Evolutionary conservation across 163 green algal species (phyloP).

Genomic region (Smithsoniella earleae): DNA sequence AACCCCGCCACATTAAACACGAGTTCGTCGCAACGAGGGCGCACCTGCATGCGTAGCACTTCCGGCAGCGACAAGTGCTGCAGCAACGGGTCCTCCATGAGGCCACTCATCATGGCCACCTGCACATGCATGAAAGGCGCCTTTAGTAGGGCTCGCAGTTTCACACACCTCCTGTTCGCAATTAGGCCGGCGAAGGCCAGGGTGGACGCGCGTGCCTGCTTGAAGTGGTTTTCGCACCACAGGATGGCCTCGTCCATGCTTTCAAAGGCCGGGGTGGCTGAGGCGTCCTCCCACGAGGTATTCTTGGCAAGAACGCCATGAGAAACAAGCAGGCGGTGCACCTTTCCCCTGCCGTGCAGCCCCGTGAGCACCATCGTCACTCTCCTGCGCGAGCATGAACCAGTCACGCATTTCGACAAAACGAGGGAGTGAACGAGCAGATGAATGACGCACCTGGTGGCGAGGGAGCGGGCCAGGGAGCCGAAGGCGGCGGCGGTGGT

Average conservation of each 20-base stretch:
- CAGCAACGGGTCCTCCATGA: constrained; percentile 13
- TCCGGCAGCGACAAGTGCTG: neutral
- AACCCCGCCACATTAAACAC: no score
- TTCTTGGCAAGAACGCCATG: constrained; percentile 1
- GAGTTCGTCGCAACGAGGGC: no score
- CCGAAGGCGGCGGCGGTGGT: constrained; percentile 58
- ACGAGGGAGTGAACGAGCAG: neutral
- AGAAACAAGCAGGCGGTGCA: constrained; percentile 5
- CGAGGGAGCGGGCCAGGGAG: constrained; percentile 35
- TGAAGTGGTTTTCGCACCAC: constrained; percentile 31
- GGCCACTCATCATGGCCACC: constrained; percentile 3
- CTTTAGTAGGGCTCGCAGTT: neutral
- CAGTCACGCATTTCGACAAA: neutral
- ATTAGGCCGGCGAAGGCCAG: neutral
- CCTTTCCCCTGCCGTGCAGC: neutral
- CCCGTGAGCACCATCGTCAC: constrained; percentile 39
- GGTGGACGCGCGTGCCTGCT: neutral
- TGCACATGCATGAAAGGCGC: constrained; percentile 17
- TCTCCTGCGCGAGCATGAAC: constrained; percentile 11
- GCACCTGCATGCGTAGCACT: neutral
- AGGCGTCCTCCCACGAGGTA: neutral
- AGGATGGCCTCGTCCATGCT: constrained; percentile 24
- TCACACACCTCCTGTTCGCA: neutral
- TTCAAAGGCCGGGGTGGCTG: constrained; percentile 9
- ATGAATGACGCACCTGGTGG: neutral